phyloP scores from a whole-genome alignment of 257 asterid species.

The Rauvolfia tetraphylla region DNA sequence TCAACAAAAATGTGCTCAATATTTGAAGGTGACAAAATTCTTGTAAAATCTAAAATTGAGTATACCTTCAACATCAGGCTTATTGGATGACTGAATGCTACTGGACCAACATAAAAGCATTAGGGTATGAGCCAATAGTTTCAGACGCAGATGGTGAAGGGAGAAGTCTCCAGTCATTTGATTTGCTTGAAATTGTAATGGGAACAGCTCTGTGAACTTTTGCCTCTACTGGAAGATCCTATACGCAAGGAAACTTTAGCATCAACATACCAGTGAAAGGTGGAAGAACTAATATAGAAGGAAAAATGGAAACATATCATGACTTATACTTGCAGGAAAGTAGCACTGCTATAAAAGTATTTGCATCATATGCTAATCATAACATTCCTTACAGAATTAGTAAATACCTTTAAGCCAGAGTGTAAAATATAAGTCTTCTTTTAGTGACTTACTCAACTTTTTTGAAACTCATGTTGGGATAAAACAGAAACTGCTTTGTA shows the following conservation, averaged over 20 bases:
- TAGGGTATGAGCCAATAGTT: constrained; percentile 24
- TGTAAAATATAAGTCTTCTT: neutral
- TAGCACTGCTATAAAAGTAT: neutral
- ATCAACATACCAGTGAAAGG: neutral
- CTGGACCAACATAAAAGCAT: constrained; percentile 41
- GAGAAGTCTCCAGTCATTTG: constrained; percentile 21
- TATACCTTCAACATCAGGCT: constrained; percentile 69
- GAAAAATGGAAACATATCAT: neutral
- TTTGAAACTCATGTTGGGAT: constrained; percentile 1
- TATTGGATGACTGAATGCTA: constrained; percentile 38
- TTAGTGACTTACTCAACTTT: neutral
- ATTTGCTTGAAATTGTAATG: constrained; percentile 18
- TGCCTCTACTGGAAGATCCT: constrained; percentile 16
- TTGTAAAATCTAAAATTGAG: neutral
- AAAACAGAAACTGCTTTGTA: neutral
- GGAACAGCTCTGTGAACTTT: constrained; percentile 14
- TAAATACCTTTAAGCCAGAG: neutral
- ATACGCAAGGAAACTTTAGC: constrained; percentile 12
- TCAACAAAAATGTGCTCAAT: neutral
- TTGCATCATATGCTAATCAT: neutral
- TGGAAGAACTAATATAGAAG: neutral
- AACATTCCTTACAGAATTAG: neutral
- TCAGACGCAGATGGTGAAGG: constrained; percentile 20
- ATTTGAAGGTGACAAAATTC: neutral
- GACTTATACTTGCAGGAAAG: neutral